Conservation (phyloP, 495 filamentous ascomycete species). For the Pyrenula massariospora region DNA sequence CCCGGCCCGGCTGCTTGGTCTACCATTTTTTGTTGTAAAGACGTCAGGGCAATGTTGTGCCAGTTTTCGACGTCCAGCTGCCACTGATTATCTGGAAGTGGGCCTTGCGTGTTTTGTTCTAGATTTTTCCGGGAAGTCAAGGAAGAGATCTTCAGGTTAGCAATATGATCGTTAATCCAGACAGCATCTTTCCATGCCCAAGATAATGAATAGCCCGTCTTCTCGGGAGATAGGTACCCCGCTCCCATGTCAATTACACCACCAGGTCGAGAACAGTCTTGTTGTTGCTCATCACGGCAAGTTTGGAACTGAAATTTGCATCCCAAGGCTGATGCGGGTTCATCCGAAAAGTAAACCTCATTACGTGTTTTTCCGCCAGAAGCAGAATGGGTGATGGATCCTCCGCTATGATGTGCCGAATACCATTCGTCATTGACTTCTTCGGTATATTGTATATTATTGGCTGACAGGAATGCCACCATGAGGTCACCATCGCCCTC, state of each 20-base stretch:
- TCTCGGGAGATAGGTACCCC: not conserved
- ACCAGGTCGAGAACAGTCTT: not conserved
- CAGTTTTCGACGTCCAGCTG: slow-evolving; percentile 14
- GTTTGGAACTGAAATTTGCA: not conserved
- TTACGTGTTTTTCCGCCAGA: not conserved
- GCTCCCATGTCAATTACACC: not conserved
- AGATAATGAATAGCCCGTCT: not conserved
- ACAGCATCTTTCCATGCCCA: not conserved
- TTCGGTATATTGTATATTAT: not conserved
- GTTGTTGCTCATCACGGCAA: not conserved
- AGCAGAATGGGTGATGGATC: not conserved
- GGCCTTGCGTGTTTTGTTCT: slow-evolving; percentile 7
- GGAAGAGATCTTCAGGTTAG: not conserved
- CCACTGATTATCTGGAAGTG: slow-evolving; percentile 15
- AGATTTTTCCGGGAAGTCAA: not conserved
- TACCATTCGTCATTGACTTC: not conserved
- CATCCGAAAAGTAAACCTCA: not conserved
- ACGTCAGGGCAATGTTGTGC: slow-evolving; percentile 4
- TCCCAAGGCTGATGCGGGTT: not conserved
- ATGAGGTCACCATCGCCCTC: not conserved
- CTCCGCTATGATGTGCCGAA: not conserved
- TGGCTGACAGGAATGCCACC: not conserved
- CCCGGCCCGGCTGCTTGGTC: slow-evolving; percentile 5
- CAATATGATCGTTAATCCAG: not conserved
- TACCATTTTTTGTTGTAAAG: slow-evolving; percentile 3